A percentile compares a stretch with the other conserved stretches of the same genome.
phyloP scores from a whole-genome alignment of 2,329 filamentous ascomycete species.

The Pseudogymnoascus sp. region DNA sequence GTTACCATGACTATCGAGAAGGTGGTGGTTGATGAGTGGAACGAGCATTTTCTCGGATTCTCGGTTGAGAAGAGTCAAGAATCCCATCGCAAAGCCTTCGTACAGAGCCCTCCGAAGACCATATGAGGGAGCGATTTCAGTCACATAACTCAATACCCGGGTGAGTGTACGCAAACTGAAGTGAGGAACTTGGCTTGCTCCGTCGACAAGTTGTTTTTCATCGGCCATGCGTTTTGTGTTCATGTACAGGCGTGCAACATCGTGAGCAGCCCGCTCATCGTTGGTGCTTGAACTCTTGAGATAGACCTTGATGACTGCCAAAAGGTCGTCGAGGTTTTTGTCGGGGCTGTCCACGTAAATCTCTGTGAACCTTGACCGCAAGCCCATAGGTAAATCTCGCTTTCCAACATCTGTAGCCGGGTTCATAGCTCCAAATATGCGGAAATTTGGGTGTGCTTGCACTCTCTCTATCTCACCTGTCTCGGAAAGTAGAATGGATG shows the following conservation, averaged over 20 bases:
- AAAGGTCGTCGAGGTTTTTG: conserved; percentile 72
- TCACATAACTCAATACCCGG: conserved; percentile 78
- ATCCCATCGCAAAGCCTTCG: conserved; percentile 97
- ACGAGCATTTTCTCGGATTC: conserved; percentile 71
- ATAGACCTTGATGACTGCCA: conserved; percentile 83
- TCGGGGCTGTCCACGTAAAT: conserved; percentile 91
- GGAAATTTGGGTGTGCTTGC: conserved; percentile 81
- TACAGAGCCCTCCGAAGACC: conserved; percentile 78
- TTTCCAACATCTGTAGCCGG: conserved; percentile 96
- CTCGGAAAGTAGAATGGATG: conserved; percentile 84
- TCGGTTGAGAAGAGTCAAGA: conserved; percentile 77
- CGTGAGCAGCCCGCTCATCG: conserved; percentile 64
- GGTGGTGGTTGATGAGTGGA: conserved; percentile 70
- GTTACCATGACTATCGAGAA: conserved; percentile 64
- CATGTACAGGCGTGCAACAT: conserved; percentile 80
- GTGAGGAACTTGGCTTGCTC: conserved; percentile 90
- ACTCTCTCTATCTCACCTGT: conserved; percentile 89
- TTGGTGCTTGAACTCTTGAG: conserved; percentile 62
- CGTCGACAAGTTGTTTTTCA: conserved; percentile 81
- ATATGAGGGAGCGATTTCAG: conserved; percentile 74
- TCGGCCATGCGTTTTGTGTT: conserved; percentile 75
- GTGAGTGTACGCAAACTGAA: conserved; percentile 94
- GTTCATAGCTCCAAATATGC: conserved; percentile 98
- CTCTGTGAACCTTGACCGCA: conserved; percentile 90
- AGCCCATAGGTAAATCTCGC: conserved; percentile 78